Evolutionary conservation across 2,329 filamentous ascomycete genomes (phyloP).

Genomic region (Alternaria ventricosa): DNA sequence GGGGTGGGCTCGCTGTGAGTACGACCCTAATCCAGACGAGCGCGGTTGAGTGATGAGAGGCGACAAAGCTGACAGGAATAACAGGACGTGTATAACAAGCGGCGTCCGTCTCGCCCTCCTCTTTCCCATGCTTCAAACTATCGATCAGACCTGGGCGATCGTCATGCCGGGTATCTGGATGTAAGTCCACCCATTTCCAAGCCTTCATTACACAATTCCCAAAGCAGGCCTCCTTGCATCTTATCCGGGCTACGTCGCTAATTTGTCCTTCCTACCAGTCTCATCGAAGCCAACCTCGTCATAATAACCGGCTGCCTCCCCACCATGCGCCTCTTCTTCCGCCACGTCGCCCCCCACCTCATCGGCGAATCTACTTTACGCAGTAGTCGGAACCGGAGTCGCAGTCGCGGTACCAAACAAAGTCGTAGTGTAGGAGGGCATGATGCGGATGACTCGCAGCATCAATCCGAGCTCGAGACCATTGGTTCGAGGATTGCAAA

Average conservation of each 20-base stretch:
- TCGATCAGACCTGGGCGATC: constrained; percentile 23
- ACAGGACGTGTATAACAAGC: constrained; percentile 16
- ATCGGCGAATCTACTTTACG: constrained; percentile 16
- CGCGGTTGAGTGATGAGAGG: too few species aligned
- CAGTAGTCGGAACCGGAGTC: constrained; percentile 10
- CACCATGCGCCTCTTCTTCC: constrained; percentile 51
- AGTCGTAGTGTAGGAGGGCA: neutral
- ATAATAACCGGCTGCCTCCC: constrained; percentile 53
- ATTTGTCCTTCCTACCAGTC: too few species aligned
- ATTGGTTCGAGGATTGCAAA: constrained; percentile 7
- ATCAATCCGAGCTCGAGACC: constrained; percentile 8
- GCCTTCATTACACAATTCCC: too few species aligned
- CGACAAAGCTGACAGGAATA: neutral
- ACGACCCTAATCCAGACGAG: too few species aligned
- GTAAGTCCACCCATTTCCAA: too few species aligned
- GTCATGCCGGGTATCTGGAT: constrained; percentile 21
- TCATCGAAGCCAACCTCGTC: constrained; percentile 52
- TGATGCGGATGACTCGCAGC: neutral
- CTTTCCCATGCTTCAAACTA: constrained; percentile 12
- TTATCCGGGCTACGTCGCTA: too few species aligned
- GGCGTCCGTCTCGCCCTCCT: constrained; percentile 11
- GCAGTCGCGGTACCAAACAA: neutral
- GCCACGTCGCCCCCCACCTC: constrained; percentile 42
- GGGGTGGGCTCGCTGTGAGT: constrained; percentile 22
- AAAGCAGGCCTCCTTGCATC: too few species aligned